Base-by-base conservation (phyloP, 768 basidiomycete species). In the Chalciporus piperatus region DNA sequence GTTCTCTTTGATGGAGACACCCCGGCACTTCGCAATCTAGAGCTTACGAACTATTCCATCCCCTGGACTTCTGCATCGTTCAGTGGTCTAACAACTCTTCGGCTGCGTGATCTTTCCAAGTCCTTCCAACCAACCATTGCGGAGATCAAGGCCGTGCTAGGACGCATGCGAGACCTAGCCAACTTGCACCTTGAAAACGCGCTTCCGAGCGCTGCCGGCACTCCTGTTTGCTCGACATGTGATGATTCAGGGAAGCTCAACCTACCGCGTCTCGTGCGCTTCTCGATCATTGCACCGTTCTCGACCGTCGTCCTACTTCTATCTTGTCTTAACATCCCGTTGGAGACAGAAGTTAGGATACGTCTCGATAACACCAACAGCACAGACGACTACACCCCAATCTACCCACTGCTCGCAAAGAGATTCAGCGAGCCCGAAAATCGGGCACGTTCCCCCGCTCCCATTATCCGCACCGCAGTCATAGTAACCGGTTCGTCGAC, bases 21-120 rank as follows among this genome's bases (percentile, higher is more conserved):
- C 4, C 70, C 72, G 12, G 61, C 60, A 27, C 65, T 79, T 22
- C 68, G 68, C 43, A 59, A 56, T 20, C 54, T 79, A 16, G 67
- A 73, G 50, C 56, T 80, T 1, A 60, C 49, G 13, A 58, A 65
- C 22, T 71, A 72, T 48, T 61, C 64, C 35, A 56, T 76, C 44
- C 57, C 66, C 6, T 73, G 74, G 72, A 59, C 68, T 17, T 74
- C 71, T 1, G 54, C 67, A 1, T 51, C 74, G 13, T 59, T 78
- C 22, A 49, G 49, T 38, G 64, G 65, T 45, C 67, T 79, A 10
- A 70, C 67, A n/a, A 61, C 66, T 45, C 64, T 79, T 25, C 69
- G 66, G 39, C 55, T 78, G 10, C 57, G 68, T 37, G 50, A 70
- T 50, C 56, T 71, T 7, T 51, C 64, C 20, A 14, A 28, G 3